Evolutionary conservation across 2,329 filamentous ascomycete species (phyloP), one percentile per base, ranked within the genome.

Genomic region (Trichoderma sp.): DNA sequence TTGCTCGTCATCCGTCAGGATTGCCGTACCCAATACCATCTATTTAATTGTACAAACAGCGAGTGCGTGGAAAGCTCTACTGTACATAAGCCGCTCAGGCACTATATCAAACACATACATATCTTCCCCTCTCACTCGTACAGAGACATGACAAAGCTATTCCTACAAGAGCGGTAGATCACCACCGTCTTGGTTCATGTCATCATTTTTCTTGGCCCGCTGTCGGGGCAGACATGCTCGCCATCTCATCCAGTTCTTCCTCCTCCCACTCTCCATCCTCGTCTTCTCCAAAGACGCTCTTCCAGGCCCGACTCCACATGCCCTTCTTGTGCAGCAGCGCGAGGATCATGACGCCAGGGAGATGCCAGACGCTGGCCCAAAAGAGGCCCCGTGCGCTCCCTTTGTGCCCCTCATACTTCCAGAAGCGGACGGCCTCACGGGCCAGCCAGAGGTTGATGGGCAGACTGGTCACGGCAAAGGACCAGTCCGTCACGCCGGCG

Each of bases 311-410:
- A 68, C 88, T 85, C 92, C 92, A 95, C 78, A 97, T 84, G 0
- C 93, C 94, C 79, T 93, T 96, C 84, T 99, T 99, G 78, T 96
- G 92, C 63, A 90, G 85, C 77, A 98, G 89, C 3, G 93, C 94
- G 67, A 97, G 81, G 54, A 97, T 92, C 82, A 99, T 87, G 48
- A 98, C 84, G 28, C 90, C 90, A 0, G 95, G 95, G 55, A 99
- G 77, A 79, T 97, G 93, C 95, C 94, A 98, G 10, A 99, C 92
- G 75, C 92, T 97, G 1, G 95, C 93, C 95, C 95, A 99, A 77
- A 99, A 99, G 60, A 99, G 77, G 0, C 90, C 89, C 64, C 92
- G 85, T 2, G 95, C 93, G 19, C 86, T 92, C 2, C 93, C 93
- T 71, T 89, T 88, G 67, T 89, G 85, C 14, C 94, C 94, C 72